Conservation (phyloP, 129 eudicot genomes). For the Arctium lappa region DNA sequence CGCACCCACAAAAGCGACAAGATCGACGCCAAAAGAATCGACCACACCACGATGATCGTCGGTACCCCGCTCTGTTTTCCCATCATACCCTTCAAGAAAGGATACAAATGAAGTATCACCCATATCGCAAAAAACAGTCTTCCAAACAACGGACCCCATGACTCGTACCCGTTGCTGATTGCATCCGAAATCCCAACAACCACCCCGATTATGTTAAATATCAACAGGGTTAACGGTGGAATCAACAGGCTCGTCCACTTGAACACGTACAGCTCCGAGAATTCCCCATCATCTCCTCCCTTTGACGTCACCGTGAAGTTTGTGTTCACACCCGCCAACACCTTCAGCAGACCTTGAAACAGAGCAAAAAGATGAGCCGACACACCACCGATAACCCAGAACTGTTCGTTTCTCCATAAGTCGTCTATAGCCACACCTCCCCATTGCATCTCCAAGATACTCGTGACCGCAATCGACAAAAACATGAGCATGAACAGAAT, state of each 20-base stretch:
- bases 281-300: conserved; percentile 73
- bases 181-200: conserved; percentile 64
- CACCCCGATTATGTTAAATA: conserved; percentile 63
- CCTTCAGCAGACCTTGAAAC: conserved; percentile 78
- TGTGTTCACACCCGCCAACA: conserved; percentile 78
- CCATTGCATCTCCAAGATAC: conserved; percentile 79
- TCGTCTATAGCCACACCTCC: conserved; percentile 69
- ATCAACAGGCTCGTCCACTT: conserved; percentile 77
- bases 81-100: conserved; percentile 83
- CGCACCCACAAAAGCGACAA: conserved; percentile 75
- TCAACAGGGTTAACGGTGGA: conserved; percentile 60
- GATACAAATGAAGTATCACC: conserved; percentile 82
- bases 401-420: conserved; percentile 82
- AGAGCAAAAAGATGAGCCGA: conserved; percentile 74
- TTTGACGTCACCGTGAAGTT: conserved; percentile 69
- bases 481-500: conserved; percentile 70
- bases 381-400: conserved; percentile 80
- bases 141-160: conserved; percentile 81
- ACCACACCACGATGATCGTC: conserved; percentile 70
- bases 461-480: conserved; percentile 63
- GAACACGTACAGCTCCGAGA: conserved; percentile 59
- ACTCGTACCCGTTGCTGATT: conserved; percentile 67
- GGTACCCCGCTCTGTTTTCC: conserved; percentile 61
- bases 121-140: conserved; percentile 66
- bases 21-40: conserved; percentile 68